Evolutionary conservation across 345 rosid genomes (phyloP).

Genomic region (Rhodomyrtus tomentosa): DNA sequence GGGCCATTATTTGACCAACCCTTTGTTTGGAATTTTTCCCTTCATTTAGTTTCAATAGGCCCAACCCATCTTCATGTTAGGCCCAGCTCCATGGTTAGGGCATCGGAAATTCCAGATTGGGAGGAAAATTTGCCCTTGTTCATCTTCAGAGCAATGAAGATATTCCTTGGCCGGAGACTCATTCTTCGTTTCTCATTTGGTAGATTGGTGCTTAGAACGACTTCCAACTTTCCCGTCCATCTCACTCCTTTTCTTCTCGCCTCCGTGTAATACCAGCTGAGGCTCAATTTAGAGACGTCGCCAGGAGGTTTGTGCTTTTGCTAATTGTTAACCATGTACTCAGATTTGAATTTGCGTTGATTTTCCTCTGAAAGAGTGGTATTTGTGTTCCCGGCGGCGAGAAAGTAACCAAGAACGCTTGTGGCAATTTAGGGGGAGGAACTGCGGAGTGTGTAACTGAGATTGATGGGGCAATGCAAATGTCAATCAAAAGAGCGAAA

Average conservation of each 20-base stretch:
- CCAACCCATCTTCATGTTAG: not conserved
- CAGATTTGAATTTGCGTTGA: not conserved
- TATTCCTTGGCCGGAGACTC: too few relatives aligned
- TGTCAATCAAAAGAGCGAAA: not conserved
- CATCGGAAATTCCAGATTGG: not conserved
- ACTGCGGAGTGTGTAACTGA: not conserved
- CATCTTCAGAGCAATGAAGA: not conserved
- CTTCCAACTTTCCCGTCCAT: not conserved
- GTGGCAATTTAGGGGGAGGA: not conserved
- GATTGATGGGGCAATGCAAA: not conserved
- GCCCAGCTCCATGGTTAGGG: not conserved
- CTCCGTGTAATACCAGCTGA: not conserved
- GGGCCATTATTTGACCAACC: too few relatives aligned
- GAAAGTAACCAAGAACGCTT: not conserved
- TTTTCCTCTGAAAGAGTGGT: not conserved
- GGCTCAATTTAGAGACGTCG: not conserved
- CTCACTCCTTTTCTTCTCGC: not conserved
- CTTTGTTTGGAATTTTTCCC: too few relatives aligned
- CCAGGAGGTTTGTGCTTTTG: not conserved
- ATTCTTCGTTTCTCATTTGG: not conserved
- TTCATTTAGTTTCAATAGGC: not conserved
- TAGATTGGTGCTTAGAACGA: not conserved
- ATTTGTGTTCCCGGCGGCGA: not conserved
- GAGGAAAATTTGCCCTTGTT: not conserved
- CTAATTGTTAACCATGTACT: not conserved